Base-by-base conservation (phyloP, 202 grass and related monocot species). In the Bolboschoenoplectus hybrid region DNA sequence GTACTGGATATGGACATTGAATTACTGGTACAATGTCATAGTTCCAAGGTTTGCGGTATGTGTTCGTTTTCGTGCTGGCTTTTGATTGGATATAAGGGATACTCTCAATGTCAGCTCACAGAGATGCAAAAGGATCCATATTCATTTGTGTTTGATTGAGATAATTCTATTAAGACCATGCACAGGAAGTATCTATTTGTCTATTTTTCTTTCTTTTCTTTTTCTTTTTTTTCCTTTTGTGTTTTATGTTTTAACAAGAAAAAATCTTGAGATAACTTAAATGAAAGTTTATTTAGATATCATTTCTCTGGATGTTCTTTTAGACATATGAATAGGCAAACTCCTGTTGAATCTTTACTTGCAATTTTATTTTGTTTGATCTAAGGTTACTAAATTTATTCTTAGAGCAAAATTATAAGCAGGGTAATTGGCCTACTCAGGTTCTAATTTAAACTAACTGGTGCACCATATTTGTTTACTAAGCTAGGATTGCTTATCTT, bases 271-370 rank as follows among this genome's bases (percentile, higher is more conserved):
- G 19, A 63, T 63, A 20, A 63, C 61, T 63, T 26, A 10, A 26
- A n/a, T 63, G 17, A 63, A 63, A 63, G n/a, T 32, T 63, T 63
- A 36, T 58, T 58, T 58, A 58, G 55, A 58, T 58, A 58, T 58
- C 14, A 58, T 16, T 13, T 58, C 55, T 58, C 55, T 58, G 55
- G 14, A 58, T 58, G 1, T 13, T 58, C 1, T 58, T 14, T 58
- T 58, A 58, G 55, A 16, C 17, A 58, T 58, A 26, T 58, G 55
- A 58, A 58, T 58, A 58, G 55, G 5, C 55, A 58, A 58, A 58
- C 14, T 58, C 0, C 53, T 56, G 26, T 26, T 11, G 14, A 11
- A 16, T 11, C 53, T 56, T 56, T 10, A 3, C 11, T 55, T 16
- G 3, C 12, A 13, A 56, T 9, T 56, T 56, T 9, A 16, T 56